These are phyloP conservation scores for Podila clonocystis DNA, from an alignment of 192 early-diverging fungal species.

Conservation along the genomic window DNA sequence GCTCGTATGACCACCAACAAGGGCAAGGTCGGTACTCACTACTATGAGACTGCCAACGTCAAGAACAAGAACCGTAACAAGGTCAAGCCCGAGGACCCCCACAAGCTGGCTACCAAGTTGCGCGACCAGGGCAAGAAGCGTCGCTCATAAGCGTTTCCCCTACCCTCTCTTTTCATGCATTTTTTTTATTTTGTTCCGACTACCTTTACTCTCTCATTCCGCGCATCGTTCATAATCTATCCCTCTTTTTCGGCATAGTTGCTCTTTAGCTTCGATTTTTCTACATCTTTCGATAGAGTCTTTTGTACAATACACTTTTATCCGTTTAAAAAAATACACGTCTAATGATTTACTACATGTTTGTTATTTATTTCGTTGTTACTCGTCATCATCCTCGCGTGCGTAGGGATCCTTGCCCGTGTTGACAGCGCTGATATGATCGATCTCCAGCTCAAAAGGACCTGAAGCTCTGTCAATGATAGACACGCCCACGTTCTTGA, in stretches of 20 bases:
- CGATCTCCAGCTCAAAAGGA: constrained; percentile 88
- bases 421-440: constrained; percentile 92
- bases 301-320: constrained; percentile 3
- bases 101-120: constrained; percentile 59
- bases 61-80: constrained; percentile 95
- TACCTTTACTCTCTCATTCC: constrained; percentile 5
- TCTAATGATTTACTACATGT: not conserved
- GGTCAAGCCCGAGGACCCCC: constrained; percentile 73
- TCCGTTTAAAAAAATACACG: not conserved
- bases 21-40: constrained; percentile 89
- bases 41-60: constrained; percentile 93
- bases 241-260: not conserved
- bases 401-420: constrained; percentile 79
- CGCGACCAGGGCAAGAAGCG: constrained; percentile 56
- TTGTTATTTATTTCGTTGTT: not conserved
- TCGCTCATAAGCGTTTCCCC: constrained; percentile 24
- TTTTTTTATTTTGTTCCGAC: constrained; percentile 12
- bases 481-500: constrained; percentile 92
- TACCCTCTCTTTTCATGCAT: not conserved
- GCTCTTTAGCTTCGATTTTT: not conserved
- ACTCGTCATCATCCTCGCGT: constrained; percentile 17
- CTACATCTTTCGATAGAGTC: not conserved
- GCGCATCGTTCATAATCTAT: constrained; percentile 5
- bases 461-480: constrained; percentile 84
- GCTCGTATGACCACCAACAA: constrained; percentile 94